Conservation (phyloP, 192 early-diverging fungal genomes). For the Podila epicladia region DNA sequence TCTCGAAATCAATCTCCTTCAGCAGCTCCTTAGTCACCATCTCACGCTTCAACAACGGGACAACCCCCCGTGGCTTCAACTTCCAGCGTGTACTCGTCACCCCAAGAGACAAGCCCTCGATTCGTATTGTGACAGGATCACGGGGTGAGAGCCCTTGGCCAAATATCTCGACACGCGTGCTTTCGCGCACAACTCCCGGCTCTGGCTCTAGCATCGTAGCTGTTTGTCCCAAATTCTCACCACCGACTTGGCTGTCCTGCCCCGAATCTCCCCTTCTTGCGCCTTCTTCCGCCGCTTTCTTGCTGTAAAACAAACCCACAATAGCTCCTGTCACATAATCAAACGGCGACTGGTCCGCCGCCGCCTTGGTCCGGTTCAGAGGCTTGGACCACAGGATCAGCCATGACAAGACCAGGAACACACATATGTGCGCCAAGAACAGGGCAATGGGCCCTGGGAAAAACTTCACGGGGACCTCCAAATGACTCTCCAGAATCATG, state of each 20-base stretch:
- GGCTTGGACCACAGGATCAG: neutral
- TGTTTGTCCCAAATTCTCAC: too few relatives aligned
- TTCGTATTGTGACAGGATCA: neutral
- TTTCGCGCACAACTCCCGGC: neutral
- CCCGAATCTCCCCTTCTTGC: neutral
- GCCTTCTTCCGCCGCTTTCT: neutral
- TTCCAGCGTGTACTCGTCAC: neutral
- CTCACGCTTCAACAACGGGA: neutral
- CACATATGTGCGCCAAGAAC: neutral
- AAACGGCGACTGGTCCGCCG: neutral
- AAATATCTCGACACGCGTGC: neutral
- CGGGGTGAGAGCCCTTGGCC: neutral
- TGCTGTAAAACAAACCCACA: neutral
- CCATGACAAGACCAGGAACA: neutral
- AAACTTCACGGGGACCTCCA: neutral
- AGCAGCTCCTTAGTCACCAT: constrained; percentile 2
- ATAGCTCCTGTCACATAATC: neutral
- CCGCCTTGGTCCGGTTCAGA: neutral
- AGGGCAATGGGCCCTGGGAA: neutral
- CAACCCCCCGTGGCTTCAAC: neutral
- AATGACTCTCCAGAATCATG: neutral
- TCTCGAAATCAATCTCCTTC: neutral
- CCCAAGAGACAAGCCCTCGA: neutral
- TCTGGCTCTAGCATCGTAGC: too few relatives aligned
- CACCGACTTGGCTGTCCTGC: neutral